These are phyloP conservation scores for Volvariella volvacea DNA, from an alignment of 1,284 basidiomycete species.

Conservation along the genomic window DNA sequence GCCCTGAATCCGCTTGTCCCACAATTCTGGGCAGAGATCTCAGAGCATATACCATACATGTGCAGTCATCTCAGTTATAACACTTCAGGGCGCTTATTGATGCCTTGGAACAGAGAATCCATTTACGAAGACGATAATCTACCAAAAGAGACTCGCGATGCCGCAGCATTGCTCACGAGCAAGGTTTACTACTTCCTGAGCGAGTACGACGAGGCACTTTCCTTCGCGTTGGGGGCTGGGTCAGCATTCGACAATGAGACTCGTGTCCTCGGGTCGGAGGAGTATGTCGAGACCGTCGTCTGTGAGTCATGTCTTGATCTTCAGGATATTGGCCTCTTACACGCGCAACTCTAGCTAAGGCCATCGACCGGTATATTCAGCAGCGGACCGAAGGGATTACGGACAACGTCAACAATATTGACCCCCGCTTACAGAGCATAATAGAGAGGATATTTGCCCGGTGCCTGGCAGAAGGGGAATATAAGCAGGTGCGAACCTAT, in stretches of 20 bases:
- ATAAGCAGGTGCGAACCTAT: slow-evolving; percentile 62
- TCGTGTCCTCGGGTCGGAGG: slow-evolving; percentile 56
- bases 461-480: slow-evolving; percentile 83
- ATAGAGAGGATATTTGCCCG: slow-evolving; percentile 84
- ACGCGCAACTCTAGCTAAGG: too few relatives aligned
- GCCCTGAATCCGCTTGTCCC: slow-evolving; percentile 79
- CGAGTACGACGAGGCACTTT: slow-evolving; percentile 88
- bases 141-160: slow-evolving; percentile 62
- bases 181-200: slow-evolving; percentile 96
- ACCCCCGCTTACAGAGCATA: slow-evolving; percentile 71
- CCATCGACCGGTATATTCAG: slow-evolving; percentile 86
- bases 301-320: slow-evolving; percentile 39
- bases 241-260: slow-evolving; percentile 76
- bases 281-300: slow-evolving; percentile 91
- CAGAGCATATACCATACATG: slow-evolving; percentile 88
- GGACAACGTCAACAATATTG: slow-evolving; percentile 52
- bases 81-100: slow-evolving; percentile 11
- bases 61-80: slow-evolving; percentile 33
- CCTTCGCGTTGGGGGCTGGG: slow-evolving; percentile 89
- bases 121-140: slow-evolving; percentile 82
- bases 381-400: slow-evolving; percentile 49
- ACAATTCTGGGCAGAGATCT: slow-evolving; percentile 97
- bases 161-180: slow-evolving; percentile 85
- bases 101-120: slow-evolving; percentile 57
- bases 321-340: too few relatives aligned